Percentiles rank a stretch among this genome's conserved stretches.
Conservation (phyloP, 129 eudicot genomes). For the Artemisia tridentata region DNA sequence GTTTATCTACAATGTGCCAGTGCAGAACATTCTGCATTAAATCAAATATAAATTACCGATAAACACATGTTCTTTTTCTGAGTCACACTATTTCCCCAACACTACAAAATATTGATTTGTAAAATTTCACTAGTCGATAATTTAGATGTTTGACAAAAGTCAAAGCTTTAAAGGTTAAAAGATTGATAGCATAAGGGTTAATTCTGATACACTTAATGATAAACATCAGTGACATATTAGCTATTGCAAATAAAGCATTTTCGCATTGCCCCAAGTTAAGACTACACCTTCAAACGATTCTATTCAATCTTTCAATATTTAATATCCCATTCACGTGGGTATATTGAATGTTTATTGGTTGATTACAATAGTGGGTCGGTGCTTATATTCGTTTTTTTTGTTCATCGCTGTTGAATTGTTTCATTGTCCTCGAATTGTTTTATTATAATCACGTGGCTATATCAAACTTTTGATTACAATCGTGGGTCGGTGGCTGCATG, state of each 20-base stretch:
- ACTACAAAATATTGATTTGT: background rate
- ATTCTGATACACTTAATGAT: conserved; percentile 2
- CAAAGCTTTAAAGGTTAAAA: background rate
- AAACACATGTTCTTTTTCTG: conserved; percentile 16
- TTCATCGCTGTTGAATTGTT: too few species aligned
- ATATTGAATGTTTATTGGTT: too few species aligned
- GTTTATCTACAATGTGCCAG: conserved; percentile 94
- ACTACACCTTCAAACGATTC: too few species aligned
- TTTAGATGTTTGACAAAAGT: background rate
- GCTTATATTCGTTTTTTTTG: too few species aligned
- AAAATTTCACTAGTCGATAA: background rate
- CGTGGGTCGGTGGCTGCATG: too few species aligned
- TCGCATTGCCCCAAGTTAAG: conserved; percentile 2
- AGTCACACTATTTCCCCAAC: background rate
- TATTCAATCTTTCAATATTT: too few species aligned
- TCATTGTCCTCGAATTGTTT: too few species aligned
- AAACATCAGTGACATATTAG: background rate
- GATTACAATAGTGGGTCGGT: too few species aligned
- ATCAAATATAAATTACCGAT: background rate
- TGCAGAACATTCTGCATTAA: conserved; percentile 83
- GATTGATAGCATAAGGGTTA: too few species aligned
- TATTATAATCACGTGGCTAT: too few species aligned
- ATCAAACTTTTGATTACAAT: too few species aligned
- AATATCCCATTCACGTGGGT: too few species aligned
- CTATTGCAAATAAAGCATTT: background rate